Percentiles rank a stretch among this genome's conserved stretches.
phyloP scores from a whole-genome alignment of 345 rosid genomes.

The Ceriops decandra region DNA sequence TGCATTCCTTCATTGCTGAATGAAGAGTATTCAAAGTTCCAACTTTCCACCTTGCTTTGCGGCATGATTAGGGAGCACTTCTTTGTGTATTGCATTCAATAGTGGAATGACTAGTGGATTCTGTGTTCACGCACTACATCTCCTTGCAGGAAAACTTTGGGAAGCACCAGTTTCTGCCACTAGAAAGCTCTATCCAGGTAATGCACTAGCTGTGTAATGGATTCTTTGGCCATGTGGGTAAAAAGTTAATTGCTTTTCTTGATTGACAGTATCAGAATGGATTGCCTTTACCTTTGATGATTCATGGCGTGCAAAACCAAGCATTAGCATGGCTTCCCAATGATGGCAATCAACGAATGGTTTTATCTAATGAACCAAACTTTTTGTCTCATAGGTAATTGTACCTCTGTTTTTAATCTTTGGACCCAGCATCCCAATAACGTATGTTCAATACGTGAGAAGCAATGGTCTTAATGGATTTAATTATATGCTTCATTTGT shows the following conservation, averaged over 20 bases:
- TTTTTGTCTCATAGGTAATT: slow-evolving; percentile 56
- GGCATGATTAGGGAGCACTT: background rate
- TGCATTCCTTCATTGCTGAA: background rate
- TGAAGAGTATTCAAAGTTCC: background rate
- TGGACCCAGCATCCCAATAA: background rate
- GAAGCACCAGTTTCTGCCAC: slow-evolving; percentile 53
- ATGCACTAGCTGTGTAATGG: slow-evolving; percentile 5
- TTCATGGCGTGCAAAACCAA: slow-evolving; percentile 61
- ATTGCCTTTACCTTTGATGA: slow-evolving; percentile 50
- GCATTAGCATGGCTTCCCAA: slow-evolving; percentile 66
- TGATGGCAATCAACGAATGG: slow-evolving; percentile 49
- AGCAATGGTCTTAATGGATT: background rate
- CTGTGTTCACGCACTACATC: slow-evolving; percentile 6
- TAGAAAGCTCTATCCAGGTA: slow-evolving; percentile 64
- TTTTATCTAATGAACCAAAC: slow-evolving; percentile 52
- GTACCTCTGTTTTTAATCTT: background rate
- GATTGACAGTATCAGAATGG: slow-evolving; percentile 52
- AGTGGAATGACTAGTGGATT: background rate
- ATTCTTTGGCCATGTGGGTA: background rate
- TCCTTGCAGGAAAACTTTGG: slow-evolving; percentile 41
- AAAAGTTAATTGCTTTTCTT: slow-evolving; percentile 17
- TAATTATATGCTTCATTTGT: background rate
- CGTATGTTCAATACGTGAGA: background rate
- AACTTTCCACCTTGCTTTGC: background rate
- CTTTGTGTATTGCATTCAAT: background rate